A percentile compares a stretch with the other conserved stretches of the same genome.
phyloP scores from a whole-genome alignment of 345 rosid genomes.

The Pistacia integerrima region DNA sequence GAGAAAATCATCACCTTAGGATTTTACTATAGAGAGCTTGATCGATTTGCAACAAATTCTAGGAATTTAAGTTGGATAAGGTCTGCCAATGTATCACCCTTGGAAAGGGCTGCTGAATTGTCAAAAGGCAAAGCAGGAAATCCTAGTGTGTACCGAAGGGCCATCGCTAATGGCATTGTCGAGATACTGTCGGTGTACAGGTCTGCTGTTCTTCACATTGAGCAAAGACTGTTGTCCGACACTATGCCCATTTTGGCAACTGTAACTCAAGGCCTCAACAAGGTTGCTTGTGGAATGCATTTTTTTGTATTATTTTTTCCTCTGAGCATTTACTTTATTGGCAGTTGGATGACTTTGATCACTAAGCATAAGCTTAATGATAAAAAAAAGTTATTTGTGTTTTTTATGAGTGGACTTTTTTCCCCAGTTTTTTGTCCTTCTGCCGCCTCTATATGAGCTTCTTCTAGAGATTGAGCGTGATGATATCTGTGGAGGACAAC shows the following conservation, averaged over 20 bases:
- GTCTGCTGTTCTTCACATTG: slow-evolving; percentile 88
- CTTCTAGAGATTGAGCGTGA: slow-evolving; percentile 88
- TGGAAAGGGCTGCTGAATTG: slow-evolving; percentile 52
- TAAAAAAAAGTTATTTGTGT: background rate
- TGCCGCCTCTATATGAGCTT: slow-evolving; percentile 89
- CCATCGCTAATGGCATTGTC: slow-evolving; percentile 90
- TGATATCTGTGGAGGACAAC: slow-evolving; percentile 90
- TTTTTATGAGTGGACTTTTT: background rate
- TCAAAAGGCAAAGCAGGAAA: slow-evolving; percentile 34
- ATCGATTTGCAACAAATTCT: slow-evolving; percentile 71
- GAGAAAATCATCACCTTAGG: slow-evolving; percentile 82
- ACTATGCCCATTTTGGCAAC: slow-evolving; percentile 78
- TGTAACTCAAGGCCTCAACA: slow-evolving; percentile 86
- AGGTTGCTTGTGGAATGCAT: slow-evolving; percentile 42
- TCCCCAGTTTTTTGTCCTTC: slow-evolving; percentile 77
- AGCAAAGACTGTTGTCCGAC: slow-evolving; percentile 82
- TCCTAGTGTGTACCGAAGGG: slow-evolving; percentile 79
- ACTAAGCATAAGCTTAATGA: background rate
- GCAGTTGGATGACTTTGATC: background rate
- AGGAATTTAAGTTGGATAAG: slow-evolving; percentile 88
- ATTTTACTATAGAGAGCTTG: slow-evolving; percentile 91
- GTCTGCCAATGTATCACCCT: slow-evolving; percentile 52
- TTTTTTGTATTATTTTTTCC: background rate
- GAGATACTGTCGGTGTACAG: slow-evolving; percentile 84
- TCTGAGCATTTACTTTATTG: background rate